Evolutionary conservation across 306 rosid species (phyloP), one percentile per base, ranked within the genome.

Genomic region (Vicia villosa): DNA sequence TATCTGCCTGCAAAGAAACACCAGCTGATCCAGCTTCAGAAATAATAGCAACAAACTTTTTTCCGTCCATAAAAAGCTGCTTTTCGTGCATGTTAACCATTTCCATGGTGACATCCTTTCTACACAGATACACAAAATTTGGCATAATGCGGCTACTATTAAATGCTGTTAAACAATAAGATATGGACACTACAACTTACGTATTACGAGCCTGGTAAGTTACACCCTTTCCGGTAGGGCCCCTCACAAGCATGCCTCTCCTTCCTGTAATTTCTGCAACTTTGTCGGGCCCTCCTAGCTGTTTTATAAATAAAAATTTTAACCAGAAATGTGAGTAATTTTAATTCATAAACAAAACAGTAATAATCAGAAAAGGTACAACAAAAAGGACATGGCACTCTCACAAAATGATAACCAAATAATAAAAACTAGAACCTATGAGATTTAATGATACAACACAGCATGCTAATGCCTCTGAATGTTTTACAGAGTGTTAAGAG

Each of bases 1-100:
- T 90, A 79, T 94, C 99, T 28, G 99, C 96, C 84, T 94, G 99
- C 87, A 94, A 80, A 62, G 99, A 94, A 72, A 94, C 97, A 3
- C 99, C 99, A 71, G 99, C 96, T 32, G 99, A 94, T 78, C 99
- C 99, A 79, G 99, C 99, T 86, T 94, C 99, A 64, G 99, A 94
- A 57, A 94, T 94, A 72, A 94, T 87, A 43, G 99, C 99, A 75
- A 94, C 89, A 43, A 84, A 83, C 83, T 94, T 94, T 70, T 89
- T 91, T 76, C 97, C 97, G 34, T 91, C 97, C 99, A 94, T 90
- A 81, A 94, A 94, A 63, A 91, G 97, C 80, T 94, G 95, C 78
- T 91, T 94, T 86, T 94, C 99, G 40, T 94, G 91, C 99, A 94
- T 94, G 84, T 94, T 94, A 68, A 94, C 99, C 99, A 94, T 94